Evolutionary conservation across 2,329 filamentous ascomycete genomes (phyloP).

Genomic region (Penicillium sp.): DNA sequence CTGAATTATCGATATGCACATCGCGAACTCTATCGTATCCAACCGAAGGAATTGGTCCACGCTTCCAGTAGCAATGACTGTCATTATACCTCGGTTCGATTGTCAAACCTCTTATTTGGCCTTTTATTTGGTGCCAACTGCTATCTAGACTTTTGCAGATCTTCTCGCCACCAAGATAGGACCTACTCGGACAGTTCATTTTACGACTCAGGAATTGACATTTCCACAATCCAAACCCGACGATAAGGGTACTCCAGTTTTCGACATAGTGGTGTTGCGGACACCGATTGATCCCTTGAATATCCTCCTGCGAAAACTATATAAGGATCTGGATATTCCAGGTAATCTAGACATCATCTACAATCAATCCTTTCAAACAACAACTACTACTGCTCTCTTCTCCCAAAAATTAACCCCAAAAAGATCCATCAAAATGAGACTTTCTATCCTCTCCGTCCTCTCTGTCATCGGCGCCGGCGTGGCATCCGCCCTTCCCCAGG

Average conservation of each 20-base stretch:
- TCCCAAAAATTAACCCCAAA: not conserved
- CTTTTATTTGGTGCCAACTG: not conserved
- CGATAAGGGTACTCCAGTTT: constrained; percentile 6
- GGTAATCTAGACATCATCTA: not conserved
- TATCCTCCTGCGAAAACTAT: not conserved
- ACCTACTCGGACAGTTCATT: not conserved
- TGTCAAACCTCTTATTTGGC: not conserved
- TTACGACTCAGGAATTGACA: constrained; percentile 7
- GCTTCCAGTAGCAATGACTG: not conserved
- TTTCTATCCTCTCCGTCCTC: constrained; percentile 30
- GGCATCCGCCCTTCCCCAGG: constrained; percentile 27
- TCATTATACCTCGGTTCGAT: not conserved
- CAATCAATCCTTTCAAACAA: not conserved
- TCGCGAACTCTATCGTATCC: not conserved
- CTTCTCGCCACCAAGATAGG: not conserved
- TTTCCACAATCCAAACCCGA: not conserved
- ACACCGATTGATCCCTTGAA: not conserved
- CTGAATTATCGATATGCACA: not conserved
- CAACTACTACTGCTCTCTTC: not conserved
- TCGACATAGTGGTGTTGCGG: not conserved
- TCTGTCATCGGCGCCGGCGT: constrained; percentile 28
- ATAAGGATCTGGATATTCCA: constrained; percentile 5
- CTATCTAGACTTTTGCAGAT: constrained; percentile 19
- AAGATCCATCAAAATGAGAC: constrained; percentile 24
- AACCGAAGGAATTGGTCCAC: not conserved